Evolutionary conservation across 805 yeast species (phyloP).

Genomic region (Metschnikowia rubicola): DNA sequence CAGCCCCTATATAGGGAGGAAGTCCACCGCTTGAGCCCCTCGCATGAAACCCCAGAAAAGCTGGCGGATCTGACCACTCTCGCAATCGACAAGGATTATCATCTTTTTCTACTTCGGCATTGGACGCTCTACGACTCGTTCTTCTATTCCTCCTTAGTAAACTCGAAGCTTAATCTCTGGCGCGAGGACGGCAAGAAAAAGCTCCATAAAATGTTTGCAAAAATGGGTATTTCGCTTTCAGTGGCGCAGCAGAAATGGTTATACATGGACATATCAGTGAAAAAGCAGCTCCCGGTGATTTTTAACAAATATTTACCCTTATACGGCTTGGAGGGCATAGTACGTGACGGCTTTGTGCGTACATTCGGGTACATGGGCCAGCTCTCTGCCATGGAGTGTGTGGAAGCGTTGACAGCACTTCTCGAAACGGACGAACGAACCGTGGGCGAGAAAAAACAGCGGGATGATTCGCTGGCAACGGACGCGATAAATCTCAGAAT

Average conservation of each 20-base stretch:
- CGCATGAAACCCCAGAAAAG: constrained; percentile 25
- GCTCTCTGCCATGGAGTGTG: constrained; percentile 88
- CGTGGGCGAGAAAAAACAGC: constrained; percentile 19
- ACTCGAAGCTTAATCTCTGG: constrained; percentile 84
- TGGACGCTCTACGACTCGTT: constrained; percentile 92
- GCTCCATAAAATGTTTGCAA: constrained; percentile 87
- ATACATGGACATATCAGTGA: constrained; percentile 78
- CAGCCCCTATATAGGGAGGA: constrained; percentile 80
- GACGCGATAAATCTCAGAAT: constrained; percentile 29
- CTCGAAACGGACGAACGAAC: constrained; percentile 47
- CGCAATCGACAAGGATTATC: constrained; percentile 76
- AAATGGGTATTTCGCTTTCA: constrained; percentile 89
- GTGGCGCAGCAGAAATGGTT: constrained; percentile 92
- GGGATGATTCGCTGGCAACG: constrained; percentile 14
- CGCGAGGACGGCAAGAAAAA: constrained; percentile 86
- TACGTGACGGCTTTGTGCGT: constrained; percentile 82
- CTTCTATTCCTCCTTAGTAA: constrained; percentile 84
- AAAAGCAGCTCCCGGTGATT: constrained; percentile 65
- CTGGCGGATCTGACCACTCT: constrained; percentile 47
- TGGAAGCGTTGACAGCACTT: constrained; percentile 81
- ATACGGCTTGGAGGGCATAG: constrained; percentile 79
- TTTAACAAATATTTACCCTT: constrained; percentile 67
- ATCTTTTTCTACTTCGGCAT: constrained; percentile 81
- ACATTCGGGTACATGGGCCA: constrained; percentile 86
- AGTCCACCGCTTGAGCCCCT: constrained; percentile 62